These are phyloP conservation scores for Ophiosphaerella narmari DNA, from an alignment of 2,329 filamentous ascomycete genomes.

Conservation along the genomic window DNA sequence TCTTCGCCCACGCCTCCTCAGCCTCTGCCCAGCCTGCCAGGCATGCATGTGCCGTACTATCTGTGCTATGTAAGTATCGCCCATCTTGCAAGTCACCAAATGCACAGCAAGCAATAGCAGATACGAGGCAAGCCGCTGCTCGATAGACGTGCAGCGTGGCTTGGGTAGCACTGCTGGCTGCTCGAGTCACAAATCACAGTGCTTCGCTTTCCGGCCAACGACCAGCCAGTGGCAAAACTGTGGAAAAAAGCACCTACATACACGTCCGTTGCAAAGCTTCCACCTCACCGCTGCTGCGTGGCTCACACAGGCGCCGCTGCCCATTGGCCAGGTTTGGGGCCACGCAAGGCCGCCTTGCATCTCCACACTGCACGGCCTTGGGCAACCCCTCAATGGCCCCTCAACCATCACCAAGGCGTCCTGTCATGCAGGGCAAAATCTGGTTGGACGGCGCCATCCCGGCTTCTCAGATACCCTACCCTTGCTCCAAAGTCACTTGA, in stretches of 20 bases:
- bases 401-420: constrained; percentile 10
- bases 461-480: background rate
- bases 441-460: constrained; percentile 24
- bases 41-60: too few species aligned
- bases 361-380: constrained; percentile 4
- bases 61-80: too few species aligned
- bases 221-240: constrained; percentile 11
- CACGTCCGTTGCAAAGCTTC: constrained; percentile 6
- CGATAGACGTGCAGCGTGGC: constrained; percentile 7
- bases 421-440: constrained; percentile 24
- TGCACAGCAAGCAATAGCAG: too few species aligned
- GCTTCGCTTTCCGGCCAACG: background rate
- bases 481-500: constrained; percentile 15
- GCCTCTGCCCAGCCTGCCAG: too few species aligned
- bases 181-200: background rate
- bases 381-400: constrained; percentile 3
- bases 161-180: background rate
- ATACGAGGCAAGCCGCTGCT: background rate
- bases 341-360: constrained; percentile 26
- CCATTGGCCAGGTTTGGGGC: constrained; percentile 22
- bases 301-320: background rate
- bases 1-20: constrained; percentile 1
- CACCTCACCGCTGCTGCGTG: constrained; percentile 26
- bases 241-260: constrained; percentile 5
- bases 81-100: too few species aligned